Evolutionary conservation across 2,329 filamentous ascomycete species (phyloP).

Genomic region (Fusarium tuaranense): DNA sequence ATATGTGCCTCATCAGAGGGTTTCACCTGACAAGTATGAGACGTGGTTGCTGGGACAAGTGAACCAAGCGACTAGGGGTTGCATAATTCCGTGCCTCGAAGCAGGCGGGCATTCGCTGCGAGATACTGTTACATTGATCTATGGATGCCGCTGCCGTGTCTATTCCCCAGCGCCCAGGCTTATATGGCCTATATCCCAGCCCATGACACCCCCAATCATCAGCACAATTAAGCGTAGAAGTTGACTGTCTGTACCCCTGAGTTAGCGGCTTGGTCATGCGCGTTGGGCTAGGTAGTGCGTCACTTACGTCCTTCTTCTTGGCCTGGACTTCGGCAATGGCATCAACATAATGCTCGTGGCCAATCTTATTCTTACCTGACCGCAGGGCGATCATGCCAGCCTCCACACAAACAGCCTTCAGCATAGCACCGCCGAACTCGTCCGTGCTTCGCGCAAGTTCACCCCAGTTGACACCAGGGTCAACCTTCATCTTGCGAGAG

Average conservation of each 20-base stretch:
- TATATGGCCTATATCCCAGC: constrained; percentile 22
- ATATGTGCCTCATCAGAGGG: neutral
- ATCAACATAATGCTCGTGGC: constrained; percentile 98
- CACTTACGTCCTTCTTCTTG: constrained; percentile 89
- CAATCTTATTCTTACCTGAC: constrained; percentile 95
- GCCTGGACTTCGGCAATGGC: constrained; percentile 96
- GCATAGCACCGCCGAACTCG: constrained; percentile 96
- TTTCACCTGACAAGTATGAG: neutral
- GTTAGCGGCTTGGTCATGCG: constrained; percentile 23
- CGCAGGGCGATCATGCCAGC: constrained; percentile 98
- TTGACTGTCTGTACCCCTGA: constrained; percentile 63
- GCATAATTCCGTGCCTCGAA: constrained; percentile 4
- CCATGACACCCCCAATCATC: constrained; percentile 15
- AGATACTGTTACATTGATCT: constrained; percentile 46
- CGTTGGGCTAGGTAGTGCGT: neutral
- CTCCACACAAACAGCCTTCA: constrained; percentile 99
- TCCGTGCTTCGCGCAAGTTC: constrained; percentile 97
- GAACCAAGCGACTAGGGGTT: neutral
- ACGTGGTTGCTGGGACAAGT: neutral
- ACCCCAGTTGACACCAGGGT: constrained; percentile 92
- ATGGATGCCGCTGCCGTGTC: constrained; percentile 34
- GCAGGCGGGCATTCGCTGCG: constrained; percentile 12
- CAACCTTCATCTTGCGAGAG: constrained; percentile 97
- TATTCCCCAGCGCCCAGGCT: constrained; percentile 33
- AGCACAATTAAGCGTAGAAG: constrained; percentile 60